Base-by-base conservation (phyloP, 306 rosid genomes). In the Rubus parviflorus region DNA sequence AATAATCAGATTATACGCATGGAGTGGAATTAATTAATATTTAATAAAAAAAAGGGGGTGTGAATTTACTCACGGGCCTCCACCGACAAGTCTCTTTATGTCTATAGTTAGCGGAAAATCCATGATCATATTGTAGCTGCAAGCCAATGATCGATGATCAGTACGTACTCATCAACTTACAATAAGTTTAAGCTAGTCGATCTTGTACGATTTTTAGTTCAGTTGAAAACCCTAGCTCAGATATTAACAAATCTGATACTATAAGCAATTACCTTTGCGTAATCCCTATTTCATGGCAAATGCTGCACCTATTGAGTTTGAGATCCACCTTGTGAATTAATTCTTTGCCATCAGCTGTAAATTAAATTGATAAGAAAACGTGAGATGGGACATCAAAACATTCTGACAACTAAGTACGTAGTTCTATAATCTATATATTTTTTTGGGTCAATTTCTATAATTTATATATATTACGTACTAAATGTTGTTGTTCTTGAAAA, bases 91-190 rank as follows among this genome's bases (percentile, higher is more conserved):
- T 82, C 93, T 82, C 62, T 78, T 79, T 30, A 88, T 70, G 80
- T 88, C 91, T 75, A 93, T 68, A 42, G 88, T 91, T 45, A 87
- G 81, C 8, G 95, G 88, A 78, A 82, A 85, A 86, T 93, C 97
- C 92, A 89, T 68, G 54, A 91, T 84, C 76, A 91, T 89, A 72
- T 76, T 88, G 83, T 83, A 93, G 81, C 98, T 91, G 76, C 53
- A 77, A 73, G 25, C 48, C 68, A 64, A 35, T 0, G 13, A 41
- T 30, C 42, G 2, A 30, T 30, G 35, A 30, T 30, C 35, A 30
- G 35, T 38, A 19, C 40, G 2, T 13, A 12, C 53, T 68, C 35
- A 20, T 14, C 4, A 6, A 2, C 67, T 13, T 25, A 30, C 68
- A 60, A n/a, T n/a, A n/a, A 60, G 40, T 58, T 58, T 23, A 58